Base-by-base conservation (phyloP, 2,329 filamentous ascomycete genomes). In the Penicillium olsonii region DNA sequence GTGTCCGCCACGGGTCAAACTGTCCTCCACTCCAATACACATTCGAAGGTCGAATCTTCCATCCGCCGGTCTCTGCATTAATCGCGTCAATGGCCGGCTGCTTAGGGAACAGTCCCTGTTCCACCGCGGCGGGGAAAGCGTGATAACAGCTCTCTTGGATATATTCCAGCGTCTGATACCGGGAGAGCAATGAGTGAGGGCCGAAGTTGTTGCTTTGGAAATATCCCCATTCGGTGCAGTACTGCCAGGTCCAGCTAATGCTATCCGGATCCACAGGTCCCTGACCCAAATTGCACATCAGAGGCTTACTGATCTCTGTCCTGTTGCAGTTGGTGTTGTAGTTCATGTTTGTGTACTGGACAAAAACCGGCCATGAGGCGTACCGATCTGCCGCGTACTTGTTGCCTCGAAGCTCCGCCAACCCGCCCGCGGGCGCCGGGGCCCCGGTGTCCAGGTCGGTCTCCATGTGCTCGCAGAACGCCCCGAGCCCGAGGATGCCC, bases 171-270 rank as follows among this genome's bases (percentile, higher is more conserved):
- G 70, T 72, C 55, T 78, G 75, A 56, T 73, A 79, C 27, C 68
- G 71, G 14, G 76, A 78, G 20, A 78, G 64, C 8, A 82, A 63
- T 29, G 76, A 71, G 48, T 75, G 70, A 15, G 66, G 59, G n/a
- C 77, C 76, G 1, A 74, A 60, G 55, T 81, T 81, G 27, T 75
- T 71, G 43, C 68, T 69, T 59, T 78, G 75, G 59, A 74, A 77
- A 62, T 69, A 80, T 9, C 78, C 79, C 73, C 74, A 80, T 59
- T 81, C 71, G 2, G 73, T 77, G 62, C 79, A 82, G 58, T 75
- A 77, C 56, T 81, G 77, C 76, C 77, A 80, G 1, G 66, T 72
- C 76, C 76, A 80, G 42, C 65, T 63, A 52, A 79, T 75, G 2
- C 50, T 56, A 7, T 67, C 55, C 0, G 75, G 68, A 6, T 74